A percentile compares a stretch with the other conserved stretches of the same genome.
Conservation (phyloP, 345 rosid genomes). For the Litchi chinensis region DNA sequence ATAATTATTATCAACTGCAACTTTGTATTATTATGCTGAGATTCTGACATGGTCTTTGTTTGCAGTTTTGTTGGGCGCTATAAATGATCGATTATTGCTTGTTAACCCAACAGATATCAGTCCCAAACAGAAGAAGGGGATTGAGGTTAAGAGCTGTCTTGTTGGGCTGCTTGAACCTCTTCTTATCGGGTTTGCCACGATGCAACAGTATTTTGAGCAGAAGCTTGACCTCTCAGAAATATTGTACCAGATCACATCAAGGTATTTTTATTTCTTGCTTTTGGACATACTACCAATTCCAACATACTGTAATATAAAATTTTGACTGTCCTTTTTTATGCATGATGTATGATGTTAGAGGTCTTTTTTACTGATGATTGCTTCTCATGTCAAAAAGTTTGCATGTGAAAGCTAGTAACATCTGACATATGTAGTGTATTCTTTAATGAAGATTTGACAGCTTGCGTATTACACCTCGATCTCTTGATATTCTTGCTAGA, state of each 20-base stretch:
- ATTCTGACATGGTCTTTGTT: slow-evolving; percentile 25
- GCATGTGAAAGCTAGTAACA: slow-evolving; percentile 10
- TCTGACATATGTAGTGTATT: slow-evolving; percentile 31
- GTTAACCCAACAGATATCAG: slow-evolving; percentile 82
- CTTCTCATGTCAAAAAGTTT: slow-evolving; percentile 7
- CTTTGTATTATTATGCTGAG: slow-evolving; percentile 17
- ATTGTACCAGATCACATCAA: slow-evolving; percentile 92
- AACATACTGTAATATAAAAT: slow-evolving; percentile 5
- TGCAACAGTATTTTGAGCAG: slow-evolving; percentile 95
- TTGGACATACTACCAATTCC: slow-evolving; percentile 4
- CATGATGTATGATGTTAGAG: neutral
- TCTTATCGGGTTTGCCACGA: slow-evolving; percentile 96
- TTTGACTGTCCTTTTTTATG: neutral
- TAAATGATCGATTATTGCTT: slow-evolving; percentile 87
- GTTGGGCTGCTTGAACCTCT: slow-evolving; percentile 98
- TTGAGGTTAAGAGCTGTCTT: slow-evolving; percentile 90
- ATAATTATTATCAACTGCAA: slow-evolving; percentile 15
- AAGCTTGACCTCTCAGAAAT: slow-evolving; percentile 88
- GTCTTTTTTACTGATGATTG: slow-evolving; percentile 16
- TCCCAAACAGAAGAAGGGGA: slow-evolving; percentile 84
- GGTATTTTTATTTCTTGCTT: slow-evolving; percentile 43
- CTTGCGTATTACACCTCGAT: slow-evolving; percentile 89
- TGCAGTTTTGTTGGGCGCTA: slow-evolving; percentile 86
- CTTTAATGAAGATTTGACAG: slow-evolving; percentile 81
- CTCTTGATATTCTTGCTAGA: slow-evolving; percentile 85